A percentile compares a stretch with the other conserved stretches of the same genome.
Evolutionary conservation across 768 basidiomycete genomes (phyloP).

Genomic region (Pleurotus platypus): DNA sequence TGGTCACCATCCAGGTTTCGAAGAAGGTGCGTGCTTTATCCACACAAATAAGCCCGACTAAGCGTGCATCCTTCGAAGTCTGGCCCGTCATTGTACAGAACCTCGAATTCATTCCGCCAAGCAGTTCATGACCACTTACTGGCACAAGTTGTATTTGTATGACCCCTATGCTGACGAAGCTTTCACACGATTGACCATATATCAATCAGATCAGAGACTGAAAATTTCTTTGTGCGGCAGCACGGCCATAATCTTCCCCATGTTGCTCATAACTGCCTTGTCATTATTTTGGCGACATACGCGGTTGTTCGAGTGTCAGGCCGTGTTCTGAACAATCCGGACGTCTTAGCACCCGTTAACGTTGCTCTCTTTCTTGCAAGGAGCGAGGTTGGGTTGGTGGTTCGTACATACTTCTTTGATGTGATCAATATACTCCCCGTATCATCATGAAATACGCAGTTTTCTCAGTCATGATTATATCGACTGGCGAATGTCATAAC

Average conservation of each 20-base stretch:
- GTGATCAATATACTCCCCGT: no score
- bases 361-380: constrained; percentile 33
- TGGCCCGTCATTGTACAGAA: constrained; percentile 67
- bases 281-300: constrained; percentile 30
- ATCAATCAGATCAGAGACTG: background rate
- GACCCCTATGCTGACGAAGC: no score
- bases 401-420: constrained; percentile 35
- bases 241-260: constrained; percentile 77
- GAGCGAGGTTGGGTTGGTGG: constrained; percentile 78
- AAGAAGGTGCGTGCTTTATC: constrained; percentile 53
- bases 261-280: constrained; percentile 82
- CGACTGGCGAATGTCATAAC: no score
- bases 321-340: constrained; percentile 70
- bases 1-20: constrained; percentile 84
- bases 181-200: no score
- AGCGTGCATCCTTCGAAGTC: constrained; percentile 29
- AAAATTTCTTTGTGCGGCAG: constrained; percentile 66
- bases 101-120: constrained; percentile 53
- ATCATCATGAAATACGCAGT: no score
- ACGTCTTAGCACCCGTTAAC: constrained; percentile 82
- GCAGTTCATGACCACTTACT: constrained; percentile 3
- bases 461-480: no score
- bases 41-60: no score
- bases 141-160: constrained; percentile 4
- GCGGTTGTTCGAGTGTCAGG: constrained; percentile 90